These are phyloP conservation scores for Phytophthora megakarya DNA, from an alignment of 352 stramenopile species.

Conservation along the genomic window DNA sequence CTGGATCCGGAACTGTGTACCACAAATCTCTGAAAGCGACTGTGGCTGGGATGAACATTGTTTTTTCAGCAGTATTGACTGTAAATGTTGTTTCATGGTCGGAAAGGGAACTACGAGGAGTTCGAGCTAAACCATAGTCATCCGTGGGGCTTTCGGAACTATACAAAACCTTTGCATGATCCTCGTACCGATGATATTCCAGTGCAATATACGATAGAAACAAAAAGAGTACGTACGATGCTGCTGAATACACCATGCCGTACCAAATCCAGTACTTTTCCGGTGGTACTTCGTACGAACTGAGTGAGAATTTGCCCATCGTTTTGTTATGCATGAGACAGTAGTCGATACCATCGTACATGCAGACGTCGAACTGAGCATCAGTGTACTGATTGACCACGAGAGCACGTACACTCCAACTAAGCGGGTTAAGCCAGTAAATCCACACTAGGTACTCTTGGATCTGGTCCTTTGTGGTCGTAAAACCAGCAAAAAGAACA, in stretches of 20 bases:
- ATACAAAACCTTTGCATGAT: conserved; percentile 25
- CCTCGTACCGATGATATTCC: conserved; percentile 38
- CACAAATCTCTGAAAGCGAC: conserved; percentile 54
- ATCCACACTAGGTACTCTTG: conserved; percentile 36
- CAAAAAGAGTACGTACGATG: conserved; percentile 42
- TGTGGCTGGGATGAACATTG: conserved; percentile 42
- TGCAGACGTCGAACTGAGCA: conserved; percentile 23
- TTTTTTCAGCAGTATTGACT: conserved; percentile 9
- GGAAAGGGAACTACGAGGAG: not conserved
- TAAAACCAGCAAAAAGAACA: conserved; percentile 48
- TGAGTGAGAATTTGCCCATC: conserved; percentile 42
- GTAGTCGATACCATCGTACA: conserved; percentile 36
- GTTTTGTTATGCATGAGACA: conserved; percentile 27
- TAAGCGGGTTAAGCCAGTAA: conserved; percentile 53
- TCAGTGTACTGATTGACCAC: conserved; percentile 39
- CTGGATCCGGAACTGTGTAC: no score
- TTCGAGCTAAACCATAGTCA: conserved; percentile 12
- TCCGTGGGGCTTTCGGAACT: conserved; percentile 3
- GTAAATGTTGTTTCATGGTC: not conserved
- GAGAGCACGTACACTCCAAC: conserved; percentile 42
- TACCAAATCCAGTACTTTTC: conserved; percentile 37
- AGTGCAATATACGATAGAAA: conserved; percentile 29
- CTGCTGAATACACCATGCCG: conserved; percentile 30
- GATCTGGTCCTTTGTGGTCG: conserved; percentile 43
- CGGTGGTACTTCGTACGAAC: conserved; percentile 32